Evolutionary conservation across 257 asterid species (phyloP).

Genomic region (Salvia hispanica): DNA sequence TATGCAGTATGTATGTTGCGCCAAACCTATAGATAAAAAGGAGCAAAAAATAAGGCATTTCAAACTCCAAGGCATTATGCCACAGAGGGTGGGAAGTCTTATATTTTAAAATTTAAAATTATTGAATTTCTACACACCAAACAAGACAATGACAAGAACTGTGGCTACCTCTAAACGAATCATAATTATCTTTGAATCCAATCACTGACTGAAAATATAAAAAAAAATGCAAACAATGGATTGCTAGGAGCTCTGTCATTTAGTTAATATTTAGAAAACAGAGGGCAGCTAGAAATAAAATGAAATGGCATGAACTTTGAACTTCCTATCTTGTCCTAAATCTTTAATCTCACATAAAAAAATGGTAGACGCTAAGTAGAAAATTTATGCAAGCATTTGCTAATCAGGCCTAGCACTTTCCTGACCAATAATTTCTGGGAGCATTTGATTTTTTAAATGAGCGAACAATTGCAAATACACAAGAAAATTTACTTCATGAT

Average conservation of each 20-base stretch:
- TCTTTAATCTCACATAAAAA: neutral
- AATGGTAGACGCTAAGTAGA: neutral
- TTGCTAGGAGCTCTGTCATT: slow-evolving; percentile 1
- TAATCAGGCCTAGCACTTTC: neutral
- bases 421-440: slow-evolving; percentile 11
- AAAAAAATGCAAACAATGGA: neutral
- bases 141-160: slow-evolving; percentile 7
- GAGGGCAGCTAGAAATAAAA: neutral
- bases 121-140: slow-evolving; percentile 1
- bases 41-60: slow-evolving; percentile 29
- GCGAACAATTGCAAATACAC: neutral
- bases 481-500: neutral
- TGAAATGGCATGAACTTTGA: neutral
- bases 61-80: neutral
- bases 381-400: neutral
- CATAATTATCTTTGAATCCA: slow-evolving; percentile 7
- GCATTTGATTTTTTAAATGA: neutral
- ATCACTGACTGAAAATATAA: neutral
- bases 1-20: slow-evolving; percentile 68
- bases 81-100: slow-evolving; percentile 1
- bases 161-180: neutral
- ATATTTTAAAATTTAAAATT: neutral
- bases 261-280: neutral
- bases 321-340: neutral
- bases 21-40: slow-evolving; percentile 61